Base-by-base conservation (phyloP, 495 filamentous ascomycete genomes). In the Aspergillus homomorphus region DNA sequence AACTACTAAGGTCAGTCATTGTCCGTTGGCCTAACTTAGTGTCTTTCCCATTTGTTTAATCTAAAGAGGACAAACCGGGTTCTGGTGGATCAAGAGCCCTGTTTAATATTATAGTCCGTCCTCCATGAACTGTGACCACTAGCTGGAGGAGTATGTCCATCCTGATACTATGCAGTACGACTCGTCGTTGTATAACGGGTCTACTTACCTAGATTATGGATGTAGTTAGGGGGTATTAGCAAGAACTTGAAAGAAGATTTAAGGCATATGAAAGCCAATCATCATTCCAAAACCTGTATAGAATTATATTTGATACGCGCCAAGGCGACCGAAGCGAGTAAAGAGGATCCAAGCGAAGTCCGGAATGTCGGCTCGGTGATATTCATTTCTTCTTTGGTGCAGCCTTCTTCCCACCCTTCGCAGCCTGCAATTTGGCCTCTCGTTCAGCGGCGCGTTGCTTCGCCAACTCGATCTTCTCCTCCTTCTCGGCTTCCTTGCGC, bases 401-500 rank as follows among this genome's bases (percentile, higher is more conserved):
- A 8, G 68, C 70, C 44, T 70, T 72, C 48, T 59, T 54, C 45
- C 71, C 71, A 0, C 68, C 68, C 64, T 69, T 55, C 12, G 73
- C 74, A 48, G 55, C 59, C 38, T 64, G 63, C 64, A 73, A 43
- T 56, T 67, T 74, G 14, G 69, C 73, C 60, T 80, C 73, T 14
- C 68, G 63, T 59, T 74, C 70, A 45, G 65, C 73, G 23, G 62
- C 66, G 46, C 69, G 66, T 60, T 71, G 77, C 66, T 80, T 80
- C 38, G 85, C 83, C 48, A 77, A 69, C 23, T 82, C 86, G 12
- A 87, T 85, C 60, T 77, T 81, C 74, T 91, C 89, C 63, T 90
- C 87, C 69, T 88, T 88, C 78, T 92, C 89, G 9, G 80, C 92
- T 82, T 84, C 83, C 81, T 92, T 92, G 75, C 80, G 81, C 69